Evolutionary conservation across 2,329 filamentous ascomycete species (phyloP), one percentile per base, ranked within the genome.

Genomic region (Keithomyces neogunnii): DNA sequence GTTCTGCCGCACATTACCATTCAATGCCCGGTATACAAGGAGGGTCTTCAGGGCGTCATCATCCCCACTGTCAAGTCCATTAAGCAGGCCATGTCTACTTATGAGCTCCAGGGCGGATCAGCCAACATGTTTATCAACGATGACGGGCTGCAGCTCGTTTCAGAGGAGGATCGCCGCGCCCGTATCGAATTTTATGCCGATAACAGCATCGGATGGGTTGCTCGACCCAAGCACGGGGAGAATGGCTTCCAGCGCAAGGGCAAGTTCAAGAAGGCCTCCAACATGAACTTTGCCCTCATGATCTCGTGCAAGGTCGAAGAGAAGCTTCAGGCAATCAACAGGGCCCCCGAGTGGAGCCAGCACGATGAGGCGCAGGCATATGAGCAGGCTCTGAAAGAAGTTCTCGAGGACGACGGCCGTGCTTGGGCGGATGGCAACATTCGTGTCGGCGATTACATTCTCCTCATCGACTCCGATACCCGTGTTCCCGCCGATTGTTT

Each of bases 11-110:
- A 89, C 62, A 76, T 89, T 56, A 92, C 88, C 3, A 86, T 95
- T 42, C 89, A 95, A 63, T 91, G 88, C 65, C 89, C 89, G 4
- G 87, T 95, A 0, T 95, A 93, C 73, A 93, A 92, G 66, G 89
- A 95, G 66, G 88, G 88, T 57, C 75, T 95, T 3, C 71, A 72
- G 36, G 81, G 75, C 55, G 89, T 95, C 66, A 90, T 91, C 60
- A 78, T 76, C 26, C 88, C 88, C 6, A 92, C 88, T 0, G 80
- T 91, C 60, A 82, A 82, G 61, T 90, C 86, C 2, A 78, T 91
- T 68, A 89, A 89, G 69, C 78, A 85, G 59, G 85, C 85, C 55
- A 88, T 89, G 63, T 85, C 83, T 33, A 88, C 84, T 0, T 89
- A 89, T 61, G 86, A 89, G 63, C 73, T 88, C 19, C 85, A 89